These are phyloP conservation scores for Paramecium caudatum DNA, from an alignment of 73 alveolate species.

Conservation along the genomic window DNA sequence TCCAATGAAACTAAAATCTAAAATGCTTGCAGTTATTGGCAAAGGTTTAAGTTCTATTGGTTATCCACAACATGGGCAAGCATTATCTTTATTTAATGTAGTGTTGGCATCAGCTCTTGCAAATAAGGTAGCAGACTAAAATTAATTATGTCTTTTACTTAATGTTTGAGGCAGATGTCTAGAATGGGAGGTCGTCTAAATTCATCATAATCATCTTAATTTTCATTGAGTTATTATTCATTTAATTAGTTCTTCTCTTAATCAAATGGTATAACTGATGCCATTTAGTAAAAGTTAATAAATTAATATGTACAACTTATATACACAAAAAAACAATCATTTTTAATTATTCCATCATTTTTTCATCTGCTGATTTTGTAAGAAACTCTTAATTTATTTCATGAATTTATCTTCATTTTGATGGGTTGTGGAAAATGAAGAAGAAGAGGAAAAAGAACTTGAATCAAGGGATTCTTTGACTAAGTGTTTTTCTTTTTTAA, in stretches of 20 bases:
- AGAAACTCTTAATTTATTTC: conserved; percentile 8
- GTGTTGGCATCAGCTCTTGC: conserved; percentile 1
- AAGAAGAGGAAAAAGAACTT: not conserved
- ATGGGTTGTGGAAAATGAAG: not conserved
- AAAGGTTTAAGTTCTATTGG: not conserved
- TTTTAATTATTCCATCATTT: not conserved
- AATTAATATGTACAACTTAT: not conserved
- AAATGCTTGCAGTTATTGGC: not conserved
- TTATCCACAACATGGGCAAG: conserved; percentile 67
- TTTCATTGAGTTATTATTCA: not conserved
- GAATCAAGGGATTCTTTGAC: not conserved
- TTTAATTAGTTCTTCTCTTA: not conserved
- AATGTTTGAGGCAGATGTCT: not conserved
- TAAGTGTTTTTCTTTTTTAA: not conserved
- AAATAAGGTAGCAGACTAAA: conserved; percentile 36
- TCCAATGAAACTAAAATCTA: conserved; percentile 38
- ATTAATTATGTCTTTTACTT: not conserved
- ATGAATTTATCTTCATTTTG: conserved; percentile 1
- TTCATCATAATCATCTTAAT: conserved; percentile 25
- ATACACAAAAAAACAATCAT: not conserved
- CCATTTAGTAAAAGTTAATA: not conserved
- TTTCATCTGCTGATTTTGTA: conserved; percentile 15
- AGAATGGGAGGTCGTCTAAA: conserved; percentile 19
- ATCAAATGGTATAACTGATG: conserved; percentile 15
- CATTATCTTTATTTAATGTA: not conserved